These are phyloP conservation scores for Boletus vermiculosoides DNA, from an alignment of 768 basidiomycete species.

Conservation along the genomic window DNA sequence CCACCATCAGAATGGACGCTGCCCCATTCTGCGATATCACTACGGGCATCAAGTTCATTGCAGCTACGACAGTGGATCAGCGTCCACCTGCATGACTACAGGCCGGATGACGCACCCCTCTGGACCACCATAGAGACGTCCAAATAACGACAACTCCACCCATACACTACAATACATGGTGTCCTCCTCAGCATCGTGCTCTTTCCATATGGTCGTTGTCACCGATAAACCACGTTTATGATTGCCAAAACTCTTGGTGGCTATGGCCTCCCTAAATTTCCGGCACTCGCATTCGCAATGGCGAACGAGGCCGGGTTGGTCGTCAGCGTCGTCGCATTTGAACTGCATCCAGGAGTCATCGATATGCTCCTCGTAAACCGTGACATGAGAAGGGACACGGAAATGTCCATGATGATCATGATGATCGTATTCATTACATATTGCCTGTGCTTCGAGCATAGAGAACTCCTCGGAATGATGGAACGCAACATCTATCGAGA, in stretches of 20 bases:
- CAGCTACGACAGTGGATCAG: not conserved
- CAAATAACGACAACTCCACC: not conserved
- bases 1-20: not conserved
- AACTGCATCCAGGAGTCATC: not conserved
- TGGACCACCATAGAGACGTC: not conserved
- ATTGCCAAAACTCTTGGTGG: not conserved
- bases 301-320: not conserved
- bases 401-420: not conserved
- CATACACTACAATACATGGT: not conserved
- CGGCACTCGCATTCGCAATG: not conserved
- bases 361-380: not conserved
- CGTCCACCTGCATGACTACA: not conserved
- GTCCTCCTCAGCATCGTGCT: not conserved
- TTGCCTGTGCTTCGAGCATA: not conserved
- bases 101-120: not conserved
- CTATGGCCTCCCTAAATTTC: not conserved
- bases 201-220: not conserved
- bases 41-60: not conserved
- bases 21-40: not conserved
- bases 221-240: not conserved
- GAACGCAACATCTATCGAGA: not conserved
- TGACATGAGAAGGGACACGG: not conserved
- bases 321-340: not conserved
- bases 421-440: not conserved
- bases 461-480: not conserved